A percentile compares a stretch with the other conserved stretches of the same genome.
Evolutionary conservation across 331 rosid genomes (phyloP).

Genomic region (Rosa hybrid): DNA sequence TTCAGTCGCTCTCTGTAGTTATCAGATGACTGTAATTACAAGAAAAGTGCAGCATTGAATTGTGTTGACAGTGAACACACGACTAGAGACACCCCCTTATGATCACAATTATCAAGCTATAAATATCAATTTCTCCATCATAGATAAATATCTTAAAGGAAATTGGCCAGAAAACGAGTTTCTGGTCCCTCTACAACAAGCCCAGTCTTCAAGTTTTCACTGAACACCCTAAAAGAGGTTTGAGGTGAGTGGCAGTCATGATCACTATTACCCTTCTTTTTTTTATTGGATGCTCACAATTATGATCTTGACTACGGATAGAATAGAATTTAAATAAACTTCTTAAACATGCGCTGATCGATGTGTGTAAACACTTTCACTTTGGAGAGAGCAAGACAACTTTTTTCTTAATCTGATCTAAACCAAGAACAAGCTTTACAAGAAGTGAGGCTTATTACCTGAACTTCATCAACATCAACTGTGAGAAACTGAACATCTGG

Average conservation of each 20-base stretch:
- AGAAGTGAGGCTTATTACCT: slow-evolving; percentile 48
- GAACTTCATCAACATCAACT: slow-evolving; percentile 91
- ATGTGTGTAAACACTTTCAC: background rate
- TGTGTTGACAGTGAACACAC: background rate
- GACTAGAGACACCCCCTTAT: background rate
- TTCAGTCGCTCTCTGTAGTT: slow-evolving; percentile 10
- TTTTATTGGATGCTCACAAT: background rate
- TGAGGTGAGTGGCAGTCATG: background rate
- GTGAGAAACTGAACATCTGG: slow-evolving; percentile 70
- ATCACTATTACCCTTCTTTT: background rate
- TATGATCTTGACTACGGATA: background rate
- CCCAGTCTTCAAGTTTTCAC: background rate
- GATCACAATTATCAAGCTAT: background rate
- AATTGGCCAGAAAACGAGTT: background rate
- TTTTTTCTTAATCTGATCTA: background rate
- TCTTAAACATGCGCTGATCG: background rate
- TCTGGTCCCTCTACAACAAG: background rate
- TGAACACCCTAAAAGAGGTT: background rate
- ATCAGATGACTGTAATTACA: slow-evolving; percentile 3
- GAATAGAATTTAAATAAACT: background rate
- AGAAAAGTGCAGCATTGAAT: background rate
- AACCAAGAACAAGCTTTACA: background rate
- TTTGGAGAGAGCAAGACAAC: background rate
- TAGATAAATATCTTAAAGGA: background rate
- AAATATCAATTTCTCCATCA: background rate